Base-by-base conservation (phyloP, 2,329 filamentous ascomycete species). In the Coniochaeta hoffmannii region DNA sequence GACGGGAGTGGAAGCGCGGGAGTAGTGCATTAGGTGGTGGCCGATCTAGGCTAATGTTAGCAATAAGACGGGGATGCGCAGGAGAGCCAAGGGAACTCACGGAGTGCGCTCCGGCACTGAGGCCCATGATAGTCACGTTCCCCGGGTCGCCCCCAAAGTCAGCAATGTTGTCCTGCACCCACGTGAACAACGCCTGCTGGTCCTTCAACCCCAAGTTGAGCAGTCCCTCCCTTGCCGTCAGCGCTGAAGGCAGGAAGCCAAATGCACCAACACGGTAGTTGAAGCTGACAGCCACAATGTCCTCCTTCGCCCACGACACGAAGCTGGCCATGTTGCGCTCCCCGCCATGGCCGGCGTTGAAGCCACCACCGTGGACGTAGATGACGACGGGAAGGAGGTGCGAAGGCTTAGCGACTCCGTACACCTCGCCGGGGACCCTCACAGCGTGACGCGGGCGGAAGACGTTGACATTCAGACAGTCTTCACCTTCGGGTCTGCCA, bases 171-270 rank as follows among this genome's bases (percentile, higher is more conserved):
- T 77, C 71, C 58, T 74, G 72, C 26, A 87, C 77, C 85, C 85
- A 88, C 55, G 75, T 68, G 22, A 88, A 71, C 12, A 81, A 72
- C 14, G 78, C 63, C 57, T 78, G 74, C 67, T 88, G 84, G 63
- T 88, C 86, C 60, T 76, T 74, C 57, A 88, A 69, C 1, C 87
- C 87, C 19, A 86, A 68, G 62, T 90, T 90, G 53, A 86, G 70
- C 36, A 80, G 61, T 0, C 81, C 84, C 53, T 77, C 77, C 32
- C 76, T 76, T 14, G 75, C 72, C 30, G 80, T 75, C 55, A 80
- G 62, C 10, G 68, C 67, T n/a, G 77, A 83, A 10, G 81, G 78
- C 28, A 89, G 68, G 68, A 93, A 90, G 0, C 89, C 89, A 63
- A 90, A 74, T 5, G 82, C 79, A 2, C 83, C 83, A 51, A 89